Base-by-base conservation (phyloP, 768 basidiomycete genomes). In the Mycena latifolia region DNA sequence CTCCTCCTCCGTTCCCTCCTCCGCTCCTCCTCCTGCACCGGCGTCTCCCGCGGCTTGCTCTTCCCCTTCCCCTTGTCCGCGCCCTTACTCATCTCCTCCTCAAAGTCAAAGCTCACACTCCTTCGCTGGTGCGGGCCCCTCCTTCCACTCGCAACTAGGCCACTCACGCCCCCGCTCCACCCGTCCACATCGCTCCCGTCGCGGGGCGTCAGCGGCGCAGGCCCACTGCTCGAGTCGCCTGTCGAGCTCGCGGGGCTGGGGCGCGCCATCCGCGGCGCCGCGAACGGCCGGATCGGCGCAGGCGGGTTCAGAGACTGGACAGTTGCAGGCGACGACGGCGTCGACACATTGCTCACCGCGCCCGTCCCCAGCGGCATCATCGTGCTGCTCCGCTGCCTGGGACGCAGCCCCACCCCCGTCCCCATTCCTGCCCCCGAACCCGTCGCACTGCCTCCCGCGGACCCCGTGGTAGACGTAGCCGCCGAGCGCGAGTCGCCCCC, bases 161-260 rank as follows among this genome's bases (percentile, higher is more conserved):
- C 80, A 69, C 77, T 81, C 22, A 77, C 78, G 15, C 79, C 78
- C 50, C 77, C 75, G 33, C 78, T 73, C 71, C 78, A 77, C 57
- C 61, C 69, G 56, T 74, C 72, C 56, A 85, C 71, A 55, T 94
- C 93, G 69, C 92, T 93, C 27, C 92, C 93, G 72, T 94, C 93
- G 43, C 85, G 80, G 5, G 93, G 94, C 18, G 94, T 95, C 51
- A 91, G 80, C 14, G 93, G 94, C 20, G 86, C 84, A 18, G 89
- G 81, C 18, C 92, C 91, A 71, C 89, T 92, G 66, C 92, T 94
- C 64, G 93, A 94, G 73, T 91, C 93, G 9, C 93, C 93, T 17
- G 91, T 93, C 31, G 93, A 95, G 74, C 93, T 94, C 15, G 91
- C 90, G 15, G 93, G 93, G 72, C 92, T 93, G 64, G 90, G 85